Conservation (phyloP, 371 early-diverging fungal species). For the Mucor lusitanicus region DNA sequence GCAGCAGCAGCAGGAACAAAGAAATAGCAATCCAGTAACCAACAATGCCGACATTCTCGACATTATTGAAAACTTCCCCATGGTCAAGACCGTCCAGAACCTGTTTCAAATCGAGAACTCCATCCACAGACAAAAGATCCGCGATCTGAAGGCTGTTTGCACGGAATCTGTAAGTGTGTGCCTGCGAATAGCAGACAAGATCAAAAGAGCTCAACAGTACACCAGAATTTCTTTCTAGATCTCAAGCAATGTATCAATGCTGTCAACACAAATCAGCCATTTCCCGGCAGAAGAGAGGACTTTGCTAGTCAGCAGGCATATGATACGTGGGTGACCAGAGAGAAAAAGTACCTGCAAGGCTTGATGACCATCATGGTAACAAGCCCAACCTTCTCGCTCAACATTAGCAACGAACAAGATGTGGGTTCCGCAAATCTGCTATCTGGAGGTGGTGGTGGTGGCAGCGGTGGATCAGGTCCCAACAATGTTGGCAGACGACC, state of each 20-base stretch:
- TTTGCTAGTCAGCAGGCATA: conserved; percentile 43
- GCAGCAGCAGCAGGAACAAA: conserved; percentile 16
- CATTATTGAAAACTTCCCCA: conserved; percentile 40
- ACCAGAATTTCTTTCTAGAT: conserved; percentile 46
- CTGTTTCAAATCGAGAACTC: conserved; percentile 42
- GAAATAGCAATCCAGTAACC: conserved; percentile 9
- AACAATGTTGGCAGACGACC: conserved; percentile 9
- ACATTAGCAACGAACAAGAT: conserved; percentile 36
- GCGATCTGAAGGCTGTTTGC: conserved; percentile 44
- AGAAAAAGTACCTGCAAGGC: conserved; percentile 47
- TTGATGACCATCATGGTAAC: conserved; percentile 50
- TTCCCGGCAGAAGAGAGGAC: conserved; percentile 53
- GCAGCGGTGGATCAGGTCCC: not conserved
- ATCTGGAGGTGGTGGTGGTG: conserved; percentile 8
- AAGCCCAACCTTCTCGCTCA: conserved; percentile 41
- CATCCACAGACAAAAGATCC: conserved; percentile 43
- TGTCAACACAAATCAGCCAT: conserved; percentile 47
- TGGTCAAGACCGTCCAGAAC: conserved; percentile 47
- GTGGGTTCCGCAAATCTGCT: conserved; percentile 39
- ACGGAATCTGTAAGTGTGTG: conserved; percentile 44
- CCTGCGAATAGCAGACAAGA: not conserved
- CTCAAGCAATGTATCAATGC: conserved; percentile 51
- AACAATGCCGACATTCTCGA: conserved; percentile 31
- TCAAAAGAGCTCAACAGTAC: not conserved
- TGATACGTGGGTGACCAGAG: conserved; percentile 50